Base-by-base conservation (phyloP, 1,139 yeast genomes). In the Petasospora rhodanensis region DNA sequence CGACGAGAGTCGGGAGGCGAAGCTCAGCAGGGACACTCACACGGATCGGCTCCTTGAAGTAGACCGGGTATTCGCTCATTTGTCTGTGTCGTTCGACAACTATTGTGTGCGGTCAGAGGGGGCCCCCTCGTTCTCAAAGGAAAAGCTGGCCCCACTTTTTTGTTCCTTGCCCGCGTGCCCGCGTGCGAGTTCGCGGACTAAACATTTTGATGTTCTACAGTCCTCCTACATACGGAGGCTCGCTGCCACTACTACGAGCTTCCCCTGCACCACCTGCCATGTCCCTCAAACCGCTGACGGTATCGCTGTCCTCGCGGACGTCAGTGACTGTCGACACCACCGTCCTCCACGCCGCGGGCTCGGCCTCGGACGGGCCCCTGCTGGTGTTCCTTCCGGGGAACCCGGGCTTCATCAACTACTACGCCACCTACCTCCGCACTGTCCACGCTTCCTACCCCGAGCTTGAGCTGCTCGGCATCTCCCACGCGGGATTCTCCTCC, bases 321-420 rank as follows among this genome's bases (percentile, higher is more conserved):
- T 19, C 27, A 3, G 5, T 6, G 2, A 27, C 35, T 5, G 18
- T 40, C 13, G 32, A 28, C 14, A 43, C 47, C 1, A 43, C 43
- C 2, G 31, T 46, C 3, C 42, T 37, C 32, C 49, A 45, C 19
- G 22, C 25, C 7, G 16, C 38, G 4, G n/a, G 35, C 5, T 14
- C 11, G 6, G n/a, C 35, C 3, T n/a, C n/a, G 17, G 18, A 14
- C 2, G 29, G 29, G 3, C 68, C 69, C 1, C 41, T 73, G 24
- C 46, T 78, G 21, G 59, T 73, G n/a, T 62, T 78, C 40, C 64
- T 79, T 9, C 85, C 86, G 0, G 86, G 86, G 0, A 79, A 79
- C 43, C 86, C 86, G 0, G 86, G 85, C 0, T 53, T 79, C 16
- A 68, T 73, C 19, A 77, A 75, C 41, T 78, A 66, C 51, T 79